These are phyloP conservation scores for Arachis stenosperma DNA, from an alignment of 306 rosid genomes.

Conservation along the genomic window DNA sequence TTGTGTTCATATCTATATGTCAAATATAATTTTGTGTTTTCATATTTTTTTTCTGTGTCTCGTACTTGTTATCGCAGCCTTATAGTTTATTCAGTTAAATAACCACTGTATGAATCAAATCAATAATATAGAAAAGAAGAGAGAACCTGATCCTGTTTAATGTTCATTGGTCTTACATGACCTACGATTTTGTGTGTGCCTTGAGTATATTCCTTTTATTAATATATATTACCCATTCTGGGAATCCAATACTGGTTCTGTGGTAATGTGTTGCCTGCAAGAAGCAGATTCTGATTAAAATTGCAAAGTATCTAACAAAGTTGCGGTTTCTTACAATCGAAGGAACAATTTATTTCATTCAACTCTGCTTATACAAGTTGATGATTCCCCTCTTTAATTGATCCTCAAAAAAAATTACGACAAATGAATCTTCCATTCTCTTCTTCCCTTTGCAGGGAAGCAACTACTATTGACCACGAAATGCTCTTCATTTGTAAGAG, in stretches of 20 bases:
- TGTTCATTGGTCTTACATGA: not conserved
- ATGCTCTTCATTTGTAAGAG: too few relatives aligned
- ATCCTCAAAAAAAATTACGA: not conserved
- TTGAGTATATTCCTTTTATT: not conserved
- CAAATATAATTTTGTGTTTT: too few relatives aligned
- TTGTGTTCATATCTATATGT: too few relatives aligned
- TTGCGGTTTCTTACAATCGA: conserved; percentile 23
- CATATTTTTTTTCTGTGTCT: too few relatives aligned
- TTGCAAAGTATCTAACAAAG: not conserved
- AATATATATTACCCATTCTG: not conserved
- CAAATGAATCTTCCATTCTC: not conserved
- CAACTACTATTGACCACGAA: too few relatives aligned
- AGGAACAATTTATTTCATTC: conserved; percentile 9
- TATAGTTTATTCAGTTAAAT: not conserved
- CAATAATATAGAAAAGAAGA: not conserved
- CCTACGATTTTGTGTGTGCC: not conserved
- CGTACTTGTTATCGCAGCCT: too few relatives aligned
- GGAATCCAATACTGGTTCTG: conserved; percentile 22
- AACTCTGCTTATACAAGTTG: not conserved
- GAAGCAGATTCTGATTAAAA: conserved; percentile 26
- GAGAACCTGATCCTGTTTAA: conserved; percentile 16
- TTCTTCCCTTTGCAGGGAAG: too few relatives aligned
- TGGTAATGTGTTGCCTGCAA: conserved; percentile 28
- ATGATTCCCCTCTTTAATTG: not conserved
- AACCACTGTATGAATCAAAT: not conserved